Base-by-base conservation (phyloP, 495 filamentous ascomycete species). In the Clavariopsis aquatica region DNA sequence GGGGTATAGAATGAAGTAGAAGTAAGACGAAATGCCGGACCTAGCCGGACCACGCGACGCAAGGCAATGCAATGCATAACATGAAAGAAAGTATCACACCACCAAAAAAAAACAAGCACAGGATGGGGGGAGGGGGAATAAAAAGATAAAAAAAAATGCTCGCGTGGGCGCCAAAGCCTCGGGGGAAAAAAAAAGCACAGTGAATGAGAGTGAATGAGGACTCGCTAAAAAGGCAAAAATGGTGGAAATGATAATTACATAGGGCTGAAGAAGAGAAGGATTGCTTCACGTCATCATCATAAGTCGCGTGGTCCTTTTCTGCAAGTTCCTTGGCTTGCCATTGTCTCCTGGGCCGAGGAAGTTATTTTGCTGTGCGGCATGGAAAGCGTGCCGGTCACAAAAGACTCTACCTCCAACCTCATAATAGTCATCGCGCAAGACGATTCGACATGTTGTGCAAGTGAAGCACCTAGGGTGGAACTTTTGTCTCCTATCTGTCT, bases 401-500 rank as follows among this genome's bases (percentile, higher is more conserved):
- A 88, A 96, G 1, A 84, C 81, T 31, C 76, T 78, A 26, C 83
- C 84, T 36, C 83, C 84, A 73, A 87, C 82, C 69, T 90, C 86
- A 69, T 85, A 91, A 62, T 90, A 91, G 49, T 77, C 77, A 19
- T 76, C 75, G 1, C 59, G 27, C 0, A 79, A 62, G 26, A 73
- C 68, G 31, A 69, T 64, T 23, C 74, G 71, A 53, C 80, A 82
- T 26, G 76, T 70, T 56, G 81, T 81, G 74, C 94, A 98, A 57
- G 84, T 87, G 74, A 98, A 89, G 73, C 94, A 98, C 17, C 82
- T 76, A 0, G 90, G 85, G 75, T 98, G 94, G 76, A 93, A 95
- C 72, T 96, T 96, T 57, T 83, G 83, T 47, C 83, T 76, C 46
- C 82, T 77, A 45, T 89, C 86, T 13, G 92, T 96, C 71, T 96